Evolutionary conservation across 83 land plant genomes (phyloP), one percentile per base, ranked within the genome.

Genomic region (Diphasiastrum complanatum): DNA sequence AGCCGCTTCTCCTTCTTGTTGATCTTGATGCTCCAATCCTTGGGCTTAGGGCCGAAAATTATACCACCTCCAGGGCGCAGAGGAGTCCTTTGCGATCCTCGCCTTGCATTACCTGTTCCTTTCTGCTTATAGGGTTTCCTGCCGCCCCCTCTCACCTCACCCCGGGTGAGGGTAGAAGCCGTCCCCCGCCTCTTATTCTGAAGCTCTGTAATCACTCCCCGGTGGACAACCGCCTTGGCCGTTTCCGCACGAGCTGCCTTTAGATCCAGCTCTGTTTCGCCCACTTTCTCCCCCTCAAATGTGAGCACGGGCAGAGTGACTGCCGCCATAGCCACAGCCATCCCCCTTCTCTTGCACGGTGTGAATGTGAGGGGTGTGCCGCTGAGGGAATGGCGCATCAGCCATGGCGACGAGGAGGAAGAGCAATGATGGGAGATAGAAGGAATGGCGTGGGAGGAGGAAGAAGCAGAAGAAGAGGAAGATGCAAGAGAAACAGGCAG

Each of bases 41-140:
- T 73, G n/a, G 98, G 98, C 76, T 85, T 88, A 11, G 98, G 98
- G 2, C 98, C 98, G 67, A 92, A 92, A 19, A 83, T 63, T 48
- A 92, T 85, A 23, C 98, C 98, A 19, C 98, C 95, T 5, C 98
- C 96, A 18, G 87, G 95, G 5, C 91, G 74, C 33, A 92, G 75
- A 11, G 95, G 98, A 2, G 88, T 88, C 33, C 88, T 61, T 63
- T 77, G 78, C 3, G 96, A 88, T 0, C 98, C 98, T 0, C 87
- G 83, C 22, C 96, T 79, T 26, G 98, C 98, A 0, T 72, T 60
- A 5, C 98, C 96, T 5, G 78, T 80, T 45, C 83, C 85, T 83
- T 92, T 92, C 73, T 92, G 98, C 18, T 76, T 66, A 63, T 75
- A 85, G 20, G 98, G 98, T 51, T 92, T 92, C 64, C 63, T 63